Evolutionary conservation across 768 basidiomycete genomes (phyloP), one percentile per base, ranked within the genome.

Genomic region (Mycena crocata): DNA sequence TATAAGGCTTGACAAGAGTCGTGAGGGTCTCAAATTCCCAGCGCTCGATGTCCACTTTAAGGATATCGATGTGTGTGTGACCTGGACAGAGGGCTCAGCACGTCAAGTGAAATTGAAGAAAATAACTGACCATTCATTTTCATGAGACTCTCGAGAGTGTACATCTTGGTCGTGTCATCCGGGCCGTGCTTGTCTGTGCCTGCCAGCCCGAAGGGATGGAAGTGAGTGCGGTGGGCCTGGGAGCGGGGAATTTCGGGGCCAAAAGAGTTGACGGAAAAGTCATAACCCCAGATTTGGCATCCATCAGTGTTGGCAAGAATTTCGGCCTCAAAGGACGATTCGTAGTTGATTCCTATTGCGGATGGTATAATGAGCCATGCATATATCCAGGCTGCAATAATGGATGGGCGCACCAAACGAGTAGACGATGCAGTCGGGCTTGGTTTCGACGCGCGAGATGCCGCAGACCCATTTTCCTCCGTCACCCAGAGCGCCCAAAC

Each of bases 21-120:
- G 80, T 78, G 7, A 93, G 76, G 1, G 89, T 86, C 56, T 86
- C 83, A 73, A 89, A 93, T 71, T 93, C 91, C 75, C 83, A 84
- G 39, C 89, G 85, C 71, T 93, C 91, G 32, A 91, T 85, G 73
- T 93, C 91, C 59, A 93, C 78, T 75, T 92, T 90, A 63, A 93
- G 85, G 67, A 93, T 84, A 64, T 93, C 91, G 56, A 93, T 88
- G 69, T 88, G 89, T n/a, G 78, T 78, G 71, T 93, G 92, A 19
- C 87, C 88, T 88, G 56, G 14, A 21, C 19, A 39, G 31, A 57
- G 24, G 44, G 37, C n/a, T 34, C 30, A 57, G 49, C 44, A 39
- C 4, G 21, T 13, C 21, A 13, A 19, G 42, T 28, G 8, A 14
- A 4, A 31, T 31, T 50, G 24, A 6, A 34, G 15, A 28, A 23